Percentiles rank a stretch among this genome's conserved stretches.
Conservation (phyloP, 768 basidiomycete species). For the Tylopilus sp. region DNA sequence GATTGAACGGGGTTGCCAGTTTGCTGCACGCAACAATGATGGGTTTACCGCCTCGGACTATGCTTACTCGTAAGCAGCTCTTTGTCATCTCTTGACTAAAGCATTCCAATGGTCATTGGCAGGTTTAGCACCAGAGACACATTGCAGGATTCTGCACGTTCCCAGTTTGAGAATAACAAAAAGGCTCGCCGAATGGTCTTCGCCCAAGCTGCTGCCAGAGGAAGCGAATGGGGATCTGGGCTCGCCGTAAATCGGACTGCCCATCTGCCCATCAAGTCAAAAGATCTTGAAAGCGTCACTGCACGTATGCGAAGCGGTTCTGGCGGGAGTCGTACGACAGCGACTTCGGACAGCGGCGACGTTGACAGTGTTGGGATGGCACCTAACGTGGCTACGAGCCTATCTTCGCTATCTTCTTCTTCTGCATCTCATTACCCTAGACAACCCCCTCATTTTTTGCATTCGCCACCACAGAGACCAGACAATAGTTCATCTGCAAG, state of each 20-base stretch:
- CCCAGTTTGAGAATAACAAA: constrained; percentile 78
- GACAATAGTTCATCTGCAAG: constrained; percentile 30
- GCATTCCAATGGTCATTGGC: constrained; percentile 3
- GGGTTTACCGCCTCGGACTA: constrained; percentile 93
- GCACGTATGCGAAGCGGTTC: constrained; percentile 77
- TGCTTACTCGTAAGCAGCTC: constrained; percentile 53
- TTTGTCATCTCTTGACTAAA: neutral
- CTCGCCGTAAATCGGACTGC: constrained; percentile 41
- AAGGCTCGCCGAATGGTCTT: constrained; percentile 67
- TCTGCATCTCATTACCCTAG: constrained; percentile 54
- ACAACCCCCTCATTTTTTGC: constrained; percentile 34
- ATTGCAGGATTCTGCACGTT: constrained; percentile 74
- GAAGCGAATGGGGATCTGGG: constrained; percentile 54
- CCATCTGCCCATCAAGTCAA: constrained; percentile 45
- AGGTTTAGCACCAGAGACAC: constrained; percentile 76
- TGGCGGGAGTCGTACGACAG: constrained; percentile 73
- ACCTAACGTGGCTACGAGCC: constrained; percentile 39
- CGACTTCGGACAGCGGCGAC: constrained; percentile 73
- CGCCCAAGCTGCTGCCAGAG: constrained; percentile 68
- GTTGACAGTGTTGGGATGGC: constrained; percentile 43
- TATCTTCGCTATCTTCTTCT: constrained; percentile 63
- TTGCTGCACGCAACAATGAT: constrained; percentile 79
- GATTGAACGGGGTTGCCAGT: constrained; percentile 87
- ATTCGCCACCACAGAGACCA: constrained; percentile 40
- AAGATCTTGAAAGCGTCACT: constrained; percentile 35